Conservation (phyloP, 768 basidiomycete genomes). For the Candolleomyces efflorescens region DNA sequence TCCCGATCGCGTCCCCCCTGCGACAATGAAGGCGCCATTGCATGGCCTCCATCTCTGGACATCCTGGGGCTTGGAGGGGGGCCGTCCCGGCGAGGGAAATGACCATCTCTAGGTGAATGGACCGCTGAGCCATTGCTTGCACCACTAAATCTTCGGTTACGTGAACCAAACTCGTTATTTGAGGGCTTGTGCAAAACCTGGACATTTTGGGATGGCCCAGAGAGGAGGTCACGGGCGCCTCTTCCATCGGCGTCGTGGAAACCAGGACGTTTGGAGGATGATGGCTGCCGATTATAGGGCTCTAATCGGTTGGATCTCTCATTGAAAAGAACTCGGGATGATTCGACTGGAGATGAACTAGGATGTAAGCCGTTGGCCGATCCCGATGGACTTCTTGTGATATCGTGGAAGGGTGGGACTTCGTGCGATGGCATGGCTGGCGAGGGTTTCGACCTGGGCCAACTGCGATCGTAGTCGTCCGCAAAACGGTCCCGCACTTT, state of each 20-base stretch:
- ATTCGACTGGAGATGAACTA: slow-evolving; percentile 45
- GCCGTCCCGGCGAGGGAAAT: slow-evolving; percentile 29
- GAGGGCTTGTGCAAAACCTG: slow-evolving; percentile 60
- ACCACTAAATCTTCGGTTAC: slow-evolving; percentile 30
- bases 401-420: slow-evolving; percentile 19
- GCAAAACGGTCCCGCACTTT: slow-evolving; percentile 62
- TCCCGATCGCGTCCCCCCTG: slow-evolving; percentile 27
- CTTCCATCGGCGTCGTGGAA: not conserved
- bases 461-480: slow-evolving; percentile 94
- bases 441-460: slow-evolving; percentile 71
- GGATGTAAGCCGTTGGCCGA: slow-evolving; percentile 32
- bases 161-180: slow-evolving; percentile 22
- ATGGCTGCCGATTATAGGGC: slow-evolving; percentile 60
- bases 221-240: not conserved
- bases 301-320: slow-evolving; percentile 90
- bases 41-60: slow-evolving; percentile 25
- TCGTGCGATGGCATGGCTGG: slow-evolving; percentile 42
- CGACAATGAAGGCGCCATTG: slow-evolving; percentile 17
- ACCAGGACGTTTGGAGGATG: not conserved
- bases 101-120: slow-evolving; percentile 18
- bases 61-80: slow-evolving; percentile 35
- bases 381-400: slow-evolving; percentile 16
- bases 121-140: slow-evolving; percentile 23
- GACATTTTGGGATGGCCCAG: slow-evolving; percentile 24
- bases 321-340: slow-evolving; percentile 86